A percentile compares a stretch with the other conserved stretches of the same genome.
Conservation (phyloP, 176 grass and related monocot species). For the Avena insularis region DNA sequence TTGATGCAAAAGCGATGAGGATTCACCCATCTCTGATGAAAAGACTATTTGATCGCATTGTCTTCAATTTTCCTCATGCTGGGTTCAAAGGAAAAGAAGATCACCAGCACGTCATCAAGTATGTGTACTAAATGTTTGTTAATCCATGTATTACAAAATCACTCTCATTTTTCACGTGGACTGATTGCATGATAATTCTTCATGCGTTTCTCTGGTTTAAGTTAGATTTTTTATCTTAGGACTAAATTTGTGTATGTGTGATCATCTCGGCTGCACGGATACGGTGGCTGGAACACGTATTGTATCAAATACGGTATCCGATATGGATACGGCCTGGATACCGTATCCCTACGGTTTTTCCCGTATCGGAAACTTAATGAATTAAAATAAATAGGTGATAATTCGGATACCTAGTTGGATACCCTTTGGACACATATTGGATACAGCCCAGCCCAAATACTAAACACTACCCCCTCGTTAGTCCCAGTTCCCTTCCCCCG, state of each 20-base stretch:
- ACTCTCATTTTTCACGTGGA: constrained; percentile 1
- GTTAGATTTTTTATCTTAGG: constrained; percentile 7
- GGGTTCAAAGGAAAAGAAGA: constrained; percentile 62
- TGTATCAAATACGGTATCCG: too few species aligned
- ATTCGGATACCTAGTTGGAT: too few species aligned
- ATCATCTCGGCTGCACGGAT: background rate
- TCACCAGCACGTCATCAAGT: constrained; percentile 48
- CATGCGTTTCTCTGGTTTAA: background rate
- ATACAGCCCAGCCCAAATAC: too few species aligned
- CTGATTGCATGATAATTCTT: background rate
- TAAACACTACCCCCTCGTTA: too few species aligned
- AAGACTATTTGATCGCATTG: constrained; percentile 57
- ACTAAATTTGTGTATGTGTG: background rate
- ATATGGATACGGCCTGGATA: too few species aligned
- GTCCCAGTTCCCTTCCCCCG: too few species aligned
- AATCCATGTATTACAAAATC: background rate
- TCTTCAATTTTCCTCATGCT: constrained; percentile 80
- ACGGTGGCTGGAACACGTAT: too few species aligned
- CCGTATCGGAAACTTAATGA: too few species aligned
- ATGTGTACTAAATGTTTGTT: constrained; percentile 20
- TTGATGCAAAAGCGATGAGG: constrained; percentile 55
- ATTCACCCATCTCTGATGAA: constrained; percentile 43
- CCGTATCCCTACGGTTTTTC: too few species aligned
- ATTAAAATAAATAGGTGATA: too few species aligned
- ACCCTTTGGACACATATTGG: too few species aligned